A percentile compares a stretch with the other conserved stretches of the same genome.
phyloP scores from a whole-genome alignment of 2,329 filamentous ascomycete genomes.

The Sphaerulina vaccinii region DNA sequence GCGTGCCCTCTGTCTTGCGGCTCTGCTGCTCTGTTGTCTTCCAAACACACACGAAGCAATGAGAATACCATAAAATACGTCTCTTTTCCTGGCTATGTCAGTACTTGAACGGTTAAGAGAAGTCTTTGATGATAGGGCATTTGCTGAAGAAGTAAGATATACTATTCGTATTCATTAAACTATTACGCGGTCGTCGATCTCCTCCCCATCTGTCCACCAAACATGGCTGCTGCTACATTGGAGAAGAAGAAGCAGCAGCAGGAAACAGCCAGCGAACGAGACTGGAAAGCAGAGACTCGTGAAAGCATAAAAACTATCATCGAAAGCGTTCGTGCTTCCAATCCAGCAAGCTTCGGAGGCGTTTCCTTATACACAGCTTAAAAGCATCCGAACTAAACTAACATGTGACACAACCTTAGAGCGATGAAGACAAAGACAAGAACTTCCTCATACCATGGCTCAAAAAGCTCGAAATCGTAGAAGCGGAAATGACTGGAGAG shows the following conservation, averaged over 20 bases:
- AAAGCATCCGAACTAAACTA: background rate
- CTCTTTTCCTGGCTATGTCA: background rate
- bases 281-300: slow-evolving; percentile 2
- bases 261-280: background rate
- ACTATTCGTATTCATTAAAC: background rate
- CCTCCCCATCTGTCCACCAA: background rate
- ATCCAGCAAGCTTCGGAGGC: too few relatives aligned
- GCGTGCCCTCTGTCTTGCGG: background rate
- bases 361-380: background rate
- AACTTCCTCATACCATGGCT: slow-evolving; percentile 26
- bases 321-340: slow-evolving; percentile 10
- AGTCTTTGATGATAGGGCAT: slow-evolving; percentile 17
- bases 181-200: too few relatives aligned
- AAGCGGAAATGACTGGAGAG: slow-evolving; percentile 18
- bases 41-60: background rate
- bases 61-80: background rate
- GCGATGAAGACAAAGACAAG: slow-evolving; percentile 7
- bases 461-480: slow-evolving; percentile 21
- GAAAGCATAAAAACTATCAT: background rate
- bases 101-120: slow-evolving; percentile 15
- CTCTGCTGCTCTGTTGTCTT: background rate
- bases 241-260: background rate
- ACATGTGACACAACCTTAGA: background rate
- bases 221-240: background rate
- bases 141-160: slow-evolving; percentile 15